These are phyloP conservation scores for Elsinoe fawcettii DNA, from an alignment of 2,329 filamentous ascomycete species.

Conservation along the genomic window DNA sequence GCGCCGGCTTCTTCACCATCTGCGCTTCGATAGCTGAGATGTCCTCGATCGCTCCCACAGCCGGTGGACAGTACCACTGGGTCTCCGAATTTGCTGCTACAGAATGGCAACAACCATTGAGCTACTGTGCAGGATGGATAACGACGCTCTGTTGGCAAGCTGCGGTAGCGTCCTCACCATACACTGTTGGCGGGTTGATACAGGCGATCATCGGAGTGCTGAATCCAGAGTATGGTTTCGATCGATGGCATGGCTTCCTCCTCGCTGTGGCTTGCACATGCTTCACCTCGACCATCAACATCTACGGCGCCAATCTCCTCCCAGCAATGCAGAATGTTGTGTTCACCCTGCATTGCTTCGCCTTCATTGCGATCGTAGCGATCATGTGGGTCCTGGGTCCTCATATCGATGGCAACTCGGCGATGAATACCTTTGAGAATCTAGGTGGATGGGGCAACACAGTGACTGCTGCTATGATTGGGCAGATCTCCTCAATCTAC, in stretches of 20 bases:
- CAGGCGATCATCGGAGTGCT: conserved; percentile 39
- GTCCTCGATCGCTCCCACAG: conserved; percentile 26
- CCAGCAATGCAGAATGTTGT: conserved; percentile 34
- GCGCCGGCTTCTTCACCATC: conserved; percentile 22
- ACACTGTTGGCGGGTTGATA: conserved; percentile 42
- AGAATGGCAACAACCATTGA: conserved; percentile 24
- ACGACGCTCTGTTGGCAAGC: conserved; percentile 45
- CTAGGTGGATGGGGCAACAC: conserved; percentile 33
- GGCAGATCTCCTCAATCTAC: conserved; percentile 27
- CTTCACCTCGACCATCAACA: conserved; percentile 38
- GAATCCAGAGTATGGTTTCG: conserved; percentile 34
- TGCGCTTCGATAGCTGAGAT: conserved; percentile 27
- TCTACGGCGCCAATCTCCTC: conserved; percentile 28
- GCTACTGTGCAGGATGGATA: conserved; percentile 39
- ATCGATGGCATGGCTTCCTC: conserved; percentile 43
- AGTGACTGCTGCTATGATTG: conserved; percentile 27
- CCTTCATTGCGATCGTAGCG: conserved; percentile 28
- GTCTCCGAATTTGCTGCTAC: too few relatives aligned
- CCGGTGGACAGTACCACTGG: conserved; percentile 16
- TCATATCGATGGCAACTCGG: conserved; percentile 23
- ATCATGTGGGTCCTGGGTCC: conserved; percentile 24
- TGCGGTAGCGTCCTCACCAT: conserved; percentile 41
- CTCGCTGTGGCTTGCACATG: conserved; percentile 41
- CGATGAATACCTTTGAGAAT: conserved; percentile 34
- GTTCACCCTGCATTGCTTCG: conserved; percentile 33